Conservation (phyloP, 2,329 filamentous ascomycete species). For the Zalaria sp. region DNA sequence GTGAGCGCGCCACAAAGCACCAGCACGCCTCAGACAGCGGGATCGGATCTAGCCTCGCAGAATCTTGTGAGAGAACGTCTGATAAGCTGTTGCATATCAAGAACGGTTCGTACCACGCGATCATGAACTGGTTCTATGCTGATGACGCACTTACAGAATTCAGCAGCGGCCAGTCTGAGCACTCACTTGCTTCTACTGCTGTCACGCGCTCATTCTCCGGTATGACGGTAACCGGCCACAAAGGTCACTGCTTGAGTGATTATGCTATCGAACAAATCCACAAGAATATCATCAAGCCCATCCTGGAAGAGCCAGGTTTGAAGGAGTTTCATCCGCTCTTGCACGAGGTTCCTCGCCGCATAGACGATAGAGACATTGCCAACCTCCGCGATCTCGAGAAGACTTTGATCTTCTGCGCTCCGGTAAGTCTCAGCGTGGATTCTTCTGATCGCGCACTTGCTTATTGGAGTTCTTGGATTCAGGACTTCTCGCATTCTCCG, state of each 20-base stretch:
- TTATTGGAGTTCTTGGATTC: constrained; percentile 49
- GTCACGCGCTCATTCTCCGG: constrained; percentile 30
- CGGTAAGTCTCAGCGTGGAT: constrained; percentile 56
- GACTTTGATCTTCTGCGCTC: constrained; percentile 78
- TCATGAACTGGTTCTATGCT: too few relatives aligned
- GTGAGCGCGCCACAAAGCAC: constrained; percentile 27
- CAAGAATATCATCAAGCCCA: constrained; percentile 63
- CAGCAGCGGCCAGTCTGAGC: neutral
- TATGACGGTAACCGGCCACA: constrained; percentile 22
- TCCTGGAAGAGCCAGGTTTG: constrained; percentile 57
- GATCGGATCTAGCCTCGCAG: constrained; percentile 62
- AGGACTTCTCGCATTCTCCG: constrained; percentile 58
- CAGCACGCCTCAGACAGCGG: constrained; percentile 76
- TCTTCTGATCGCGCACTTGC: constrained; percentile 47
- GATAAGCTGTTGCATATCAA: too few relatives aligned
- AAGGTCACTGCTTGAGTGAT: constrained; percentile 48
- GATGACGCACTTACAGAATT: neutral
- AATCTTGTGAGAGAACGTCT: constrained; percentile 15
- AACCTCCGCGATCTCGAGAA: constrained; percentile 91
- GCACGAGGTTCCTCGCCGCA: constrained; percentile 62
- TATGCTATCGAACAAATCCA: constrained; percentile 65
- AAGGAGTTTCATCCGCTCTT: constrained; percentile 73
- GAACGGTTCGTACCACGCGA: too few relatives aligned
- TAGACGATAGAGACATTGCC: constrained; percentile 72
- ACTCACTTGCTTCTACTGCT: constrained; percentile 19